Evolutionary conservation across 1,284 basidiomycete species (phyloP).

Genomic region (Pulchroboletus neoregius): DNA sequence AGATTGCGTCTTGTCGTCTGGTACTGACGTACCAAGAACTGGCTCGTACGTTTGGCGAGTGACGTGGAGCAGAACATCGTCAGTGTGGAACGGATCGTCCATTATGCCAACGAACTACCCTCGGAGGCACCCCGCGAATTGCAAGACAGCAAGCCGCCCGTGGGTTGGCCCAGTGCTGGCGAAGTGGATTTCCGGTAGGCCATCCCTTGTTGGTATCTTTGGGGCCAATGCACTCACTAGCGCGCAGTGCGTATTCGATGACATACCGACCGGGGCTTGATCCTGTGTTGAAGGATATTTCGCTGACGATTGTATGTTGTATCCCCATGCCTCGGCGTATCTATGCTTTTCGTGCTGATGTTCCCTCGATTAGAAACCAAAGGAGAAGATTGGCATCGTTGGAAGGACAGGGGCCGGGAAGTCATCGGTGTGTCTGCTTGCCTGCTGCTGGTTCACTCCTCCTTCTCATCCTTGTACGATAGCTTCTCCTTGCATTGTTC

Average conservation of each 20-base stretch:
- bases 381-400: too few relatives aligned
- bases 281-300: conserved; percentile 72
- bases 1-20: not conserved
- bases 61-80: conserved; percentile 96
- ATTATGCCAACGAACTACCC: conserved; percentile 67
- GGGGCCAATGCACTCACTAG: not conserved
- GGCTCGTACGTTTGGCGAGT: conserved; percentile 86
- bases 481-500: too few relatives aligned
- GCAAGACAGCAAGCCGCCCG: conserved; percentile 55
- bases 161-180: conserved; percentile 75
- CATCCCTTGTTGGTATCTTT: not conserved
- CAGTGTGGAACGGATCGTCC: conserved; percentile 75
- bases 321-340: too few relatives aligned
- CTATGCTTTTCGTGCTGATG: too few relatives aligned
- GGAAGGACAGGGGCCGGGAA: too few relatives aligned
- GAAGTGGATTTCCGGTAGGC: conserved; percentile 70
- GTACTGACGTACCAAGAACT: conserved; percentile 50
- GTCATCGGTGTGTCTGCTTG: too few relatives aligned
- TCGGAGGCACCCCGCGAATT: conserved; percentile 77
- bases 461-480: too few relatives aligned
- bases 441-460: too few relatives aligned
- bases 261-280: conserved; percentile 82
- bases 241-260: conserved; percentile 66
- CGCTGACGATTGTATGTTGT: conserved; percentile 58
- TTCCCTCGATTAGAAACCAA: too few relatives aligned